Conservation (phyloP, 164 flowering plant species). For the Chimonanthus salicifolius region DNA sequence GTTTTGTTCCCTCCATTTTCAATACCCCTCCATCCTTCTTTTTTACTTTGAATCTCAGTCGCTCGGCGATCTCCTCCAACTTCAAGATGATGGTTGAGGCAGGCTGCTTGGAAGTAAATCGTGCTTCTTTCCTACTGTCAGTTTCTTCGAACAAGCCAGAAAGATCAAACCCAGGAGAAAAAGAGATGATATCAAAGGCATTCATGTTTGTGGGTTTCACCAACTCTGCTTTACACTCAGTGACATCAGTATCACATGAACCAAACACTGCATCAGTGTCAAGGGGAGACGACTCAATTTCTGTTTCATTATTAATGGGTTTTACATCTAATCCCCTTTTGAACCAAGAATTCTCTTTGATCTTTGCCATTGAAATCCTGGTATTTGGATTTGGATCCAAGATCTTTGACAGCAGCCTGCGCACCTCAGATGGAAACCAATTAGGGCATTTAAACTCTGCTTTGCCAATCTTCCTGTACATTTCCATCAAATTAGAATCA, state of each 20-base stretch:
- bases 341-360: constrained; percentile 64
- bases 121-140: constrained; percentile 32
- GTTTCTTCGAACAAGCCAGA: constrained; percentile 59
- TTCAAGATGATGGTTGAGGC: constrained; percentile 57
- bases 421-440: constrained; percentile 53
- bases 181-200: constrained; percentile 68
- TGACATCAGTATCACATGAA: constrained; percentile 13
- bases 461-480: constrained; percentile 62
- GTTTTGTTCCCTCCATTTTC: constrained; percentile 47
- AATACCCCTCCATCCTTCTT: constrained; percentile 53
- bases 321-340: constrained; percentile 27
- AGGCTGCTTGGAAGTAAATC: constrained; percentile 52
- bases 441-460: constrained; percentile 54
- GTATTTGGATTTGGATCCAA: constrained; percentile 63
- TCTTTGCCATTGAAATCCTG: constrained; percentile 43
- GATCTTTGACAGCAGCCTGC: constrained; percentile 46
- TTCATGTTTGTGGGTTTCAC: constrained; percentile 40
- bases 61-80: constrained; percentile 53
- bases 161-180: constrained; percentile 59
- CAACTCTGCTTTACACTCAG: constrained; percentile 24
- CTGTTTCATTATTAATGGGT: constrained; percentile 13
- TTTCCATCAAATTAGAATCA: constrained; percentile 61
- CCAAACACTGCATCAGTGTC: constrained; percentile 27
- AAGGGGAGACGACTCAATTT: constrained; percentile 17
- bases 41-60: constrained; percentile 36